Evolutionary conservation across 1,284 basidiomycete genomes (phyloP), one percentile per base, ranked within the genome.

Genomic region (Ceratobasidium sp.): DNA sequence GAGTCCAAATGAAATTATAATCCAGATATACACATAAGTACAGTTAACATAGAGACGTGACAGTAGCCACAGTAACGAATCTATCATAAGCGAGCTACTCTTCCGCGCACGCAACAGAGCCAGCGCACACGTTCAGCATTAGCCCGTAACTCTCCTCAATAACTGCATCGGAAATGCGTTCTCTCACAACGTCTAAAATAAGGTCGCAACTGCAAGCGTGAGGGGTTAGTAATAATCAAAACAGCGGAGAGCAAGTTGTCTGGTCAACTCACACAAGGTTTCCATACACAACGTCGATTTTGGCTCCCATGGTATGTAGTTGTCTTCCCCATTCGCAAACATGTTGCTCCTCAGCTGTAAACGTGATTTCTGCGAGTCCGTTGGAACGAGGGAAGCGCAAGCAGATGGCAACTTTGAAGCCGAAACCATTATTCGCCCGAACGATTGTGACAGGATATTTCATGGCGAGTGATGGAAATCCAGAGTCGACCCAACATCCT

Each of bases 121-220:
- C 78, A 12, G 67, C 78, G 48, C 75, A 79, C 7, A 76, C 78
- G 33, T 79, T 76, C 2, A 77, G 69, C 38, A 79, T 44, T 6
- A 71, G 52, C 23, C 78, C 70, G 41, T 79, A 79, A 30, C 71
- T 74, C 44, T 74, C 71, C 60, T 74, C 71, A 33, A 74, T 74
- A 23, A 74, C 50, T 3, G 71, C 57, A 5, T 74, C 71, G n/a
- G 71, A 62, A n/a, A 74, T 35, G 35, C 71, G 71, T 35, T 74
- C 71, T 38, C n/a, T 62, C 30, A 64, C 50, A n/a, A 64, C 59
- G 20, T 74, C 71, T 30, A 65, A 10, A 18, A 74, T 46, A 30
- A 74, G 71, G 18, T 74, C n/a, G 46, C 59, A 30, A 41, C 71
- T 74, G 23, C 33, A 27, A n/a, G 33, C 27, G n/a, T 30, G 27